phyloP scores from a whole-genome alignment of 1,139 yeast species.

The Pichia sp. region DNA sequence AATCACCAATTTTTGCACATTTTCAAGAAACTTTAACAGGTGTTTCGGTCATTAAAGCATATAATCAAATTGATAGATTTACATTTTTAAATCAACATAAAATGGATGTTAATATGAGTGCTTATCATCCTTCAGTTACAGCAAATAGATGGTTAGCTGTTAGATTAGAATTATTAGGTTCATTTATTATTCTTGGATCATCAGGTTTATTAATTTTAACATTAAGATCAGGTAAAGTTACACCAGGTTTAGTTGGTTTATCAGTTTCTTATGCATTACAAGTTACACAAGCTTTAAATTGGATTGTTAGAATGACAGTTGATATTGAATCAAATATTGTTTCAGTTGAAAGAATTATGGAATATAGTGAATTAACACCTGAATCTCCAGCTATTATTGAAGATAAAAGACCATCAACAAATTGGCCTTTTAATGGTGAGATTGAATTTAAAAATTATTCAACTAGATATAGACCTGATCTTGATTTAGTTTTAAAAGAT shows the following conservation, averaged over 20 bases:
- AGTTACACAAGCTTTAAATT: slow-evolving; percentile 85
- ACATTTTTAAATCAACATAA: slow-evolving; percentile 65
- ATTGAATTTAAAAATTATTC: slow-evolving; percentile 70
- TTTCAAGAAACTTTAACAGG: slow-evolving; percentile 95
- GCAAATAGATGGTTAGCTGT: slow-evolving; percentile 98
- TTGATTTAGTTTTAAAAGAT: slow-evolving; percentile 72
- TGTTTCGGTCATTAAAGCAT: slow-evolving; percentile 85
- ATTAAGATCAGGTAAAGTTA: slow-evolving; percentile 57
- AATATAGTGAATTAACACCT: slow-evolving; percentile 64
- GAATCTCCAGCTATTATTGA: slow-evolving; percentile 82
- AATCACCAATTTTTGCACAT: slow-evolving; percentile 93
- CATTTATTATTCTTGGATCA: slow-evolving; percentile 77
- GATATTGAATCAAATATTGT: slow-evolving; percentile 97
- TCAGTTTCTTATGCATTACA: slow-evolving; percentile 90
- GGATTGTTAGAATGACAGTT: slow-evolving; percentile 98
- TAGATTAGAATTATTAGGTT: slow-evolving; percentile 84
- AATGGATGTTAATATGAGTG: slow-evolving; percentile 81
- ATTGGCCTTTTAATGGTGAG: slow-evolving; percentile 79
- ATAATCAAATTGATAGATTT: slow-evolving; percentile 70
- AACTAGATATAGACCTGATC: slow-evolving; percentile 77
- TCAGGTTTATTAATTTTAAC: slow-evolving; percentile 75
- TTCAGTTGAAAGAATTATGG: slow-evolving; percentile 90
- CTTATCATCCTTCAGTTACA: slow-evolving; percentile 88
- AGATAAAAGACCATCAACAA: slow-evolving; percentile 56
- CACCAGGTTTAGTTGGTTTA: slow-evolving; percentile 90